A percentile compares a stretch with the other conserved stretches of the same genome.
These are phyloP conservation scores for Sarocladiaceae sp. DNA, from an alignment of 2,329 filamentous ascomycete species.

Conservation along the genomic window DNA sequence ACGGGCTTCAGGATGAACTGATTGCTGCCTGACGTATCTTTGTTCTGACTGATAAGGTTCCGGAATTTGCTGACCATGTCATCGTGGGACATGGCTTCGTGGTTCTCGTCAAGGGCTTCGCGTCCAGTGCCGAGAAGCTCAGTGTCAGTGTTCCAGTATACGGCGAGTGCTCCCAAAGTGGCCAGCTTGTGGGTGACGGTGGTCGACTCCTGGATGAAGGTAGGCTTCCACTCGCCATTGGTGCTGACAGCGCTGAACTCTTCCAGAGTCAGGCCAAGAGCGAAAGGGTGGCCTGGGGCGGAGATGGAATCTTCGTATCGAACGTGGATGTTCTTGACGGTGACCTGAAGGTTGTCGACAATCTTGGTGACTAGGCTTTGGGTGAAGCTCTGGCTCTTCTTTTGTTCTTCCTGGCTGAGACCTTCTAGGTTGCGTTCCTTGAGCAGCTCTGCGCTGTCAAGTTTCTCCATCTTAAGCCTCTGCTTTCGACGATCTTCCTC, in stretches of 20 bases:
- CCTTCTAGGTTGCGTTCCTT: slow-evolving; percentile 91
- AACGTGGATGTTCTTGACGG: slow-evolving; percentile 96
- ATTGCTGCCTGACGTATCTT: slow-evolving; percentile 52
- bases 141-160: slow-evolving; percentile 98
- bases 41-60: slow-evolving; percentile 68
- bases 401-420: slow-evolving; percentile 89
- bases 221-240: slow-evolving; percentile 88
- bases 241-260: slow-evolving; percentile 98
- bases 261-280: slow-evolving; percentile 83
- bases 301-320: slow-evolving; percentile 98
- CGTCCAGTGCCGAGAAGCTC: slow-evolving; percentile 75
- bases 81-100: slow-evolving; percentile 61
- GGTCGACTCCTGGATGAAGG: slow-evolving; percentile 85
- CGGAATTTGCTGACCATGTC: slow-evolving; percentile 74
- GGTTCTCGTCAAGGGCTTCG: slow-evolving; percentile 43
- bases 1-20: slow-evolving; percentile 97
- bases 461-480: slow-evolving; percentile 96
- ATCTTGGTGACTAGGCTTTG: slow-evolving; percentile 93
- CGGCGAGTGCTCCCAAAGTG: slow-evolving; percentile 77
- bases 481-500: slow-evolving; percentile 85
- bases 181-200: slow-evolving; percentile 88
- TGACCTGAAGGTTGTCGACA: slow-evolving; percentile 96
- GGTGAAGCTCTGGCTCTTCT: slow-evolving; percentile 97
- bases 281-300: slow-evolving; percentile 89
- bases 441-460: slow-evolving; percentile 90